Evolutionary conservation across 345 rosid genomes (phyloP).

Genomic region (Aquilaria yunnanensis): DNA sequence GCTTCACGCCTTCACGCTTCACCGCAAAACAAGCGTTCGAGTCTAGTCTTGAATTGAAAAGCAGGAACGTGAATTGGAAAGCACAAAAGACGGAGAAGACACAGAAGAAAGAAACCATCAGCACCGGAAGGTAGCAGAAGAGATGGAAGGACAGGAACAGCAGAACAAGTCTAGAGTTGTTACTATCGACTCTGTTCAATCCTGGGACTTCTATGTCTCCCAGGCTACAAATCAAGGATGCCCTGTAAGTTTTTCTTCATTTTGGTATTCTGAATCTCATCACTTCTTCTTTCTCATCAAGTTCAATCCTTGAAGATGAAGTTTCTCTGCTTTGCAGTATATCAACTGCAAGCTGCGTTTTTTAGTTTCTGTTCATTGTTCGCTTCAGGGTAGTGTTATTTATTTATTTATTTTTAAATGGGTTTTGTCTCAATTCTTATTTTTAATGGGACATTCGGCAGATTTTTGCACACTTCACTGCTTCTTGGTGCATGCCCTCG

Average conservation of each 20-base stretch:
- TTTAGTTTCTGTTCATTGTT: background rate
- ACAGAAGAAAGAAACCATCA: background rate
- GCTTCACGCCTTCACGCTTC: background rate
- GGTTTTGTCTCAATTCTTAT: background rate
- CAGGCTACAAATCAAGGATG: conserved; percentile 56
- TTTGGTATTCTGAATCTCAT: background rate
- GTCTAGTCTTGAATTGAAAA: background rate
- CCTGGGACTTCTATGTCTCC: conserved; percentile 59
- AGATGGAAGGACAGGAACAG: conserved; percentile 39
- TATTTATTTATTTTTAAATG: background rate
- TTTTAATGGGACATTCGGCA: conserved; percentile 21
- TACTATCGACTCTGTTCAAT: conserved; percentile 50
- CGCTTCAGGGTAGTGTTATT: background rate
- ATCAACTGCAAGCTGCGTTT: background rate
- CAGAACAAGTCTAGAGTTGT: conserved; percentile 49
- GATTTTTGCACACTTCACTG: conserved; percentile 85
- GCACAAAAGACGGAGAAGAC: conserved; percentile 2
- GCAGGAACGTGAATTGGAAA: background rate
- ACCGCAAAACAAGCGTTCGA: too few species aligned
- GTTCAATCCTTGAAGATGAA: background rate
- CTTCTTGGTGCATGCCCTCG: conserved; percentile 91
- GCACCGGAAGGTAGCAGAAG: background rate
- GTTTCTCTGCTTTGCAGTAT: background rate
- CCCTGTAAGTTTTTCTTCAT: conserved; percentile 44
- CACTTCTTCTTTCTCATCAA: background rate